Conservation (phyloP, 176 grass and related monocot species). For the Avena atlantica region DNA sequence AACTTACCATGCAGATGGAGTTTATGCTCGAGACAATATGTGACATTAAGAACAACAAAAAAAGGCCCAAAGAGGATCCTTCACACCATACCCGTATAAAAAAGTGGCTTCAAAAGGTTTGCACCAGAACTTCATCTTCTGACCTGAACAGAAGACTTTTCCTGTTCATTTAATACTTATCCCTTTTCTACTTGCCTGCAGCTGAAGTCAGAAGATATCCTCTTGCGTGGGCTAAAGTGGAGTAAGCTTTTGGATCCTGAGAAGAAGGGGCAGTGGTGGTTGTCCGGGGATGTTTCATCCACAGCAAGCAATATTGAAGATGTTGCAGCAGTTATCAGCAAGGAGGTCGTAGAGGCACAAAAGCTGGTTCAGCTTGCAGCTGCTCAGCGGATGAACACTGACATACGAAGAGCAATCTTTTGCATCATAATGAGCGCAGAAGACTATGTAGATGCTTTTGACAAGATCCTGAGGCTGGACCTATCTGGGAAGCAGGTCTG, state of each 20-base stretch:
- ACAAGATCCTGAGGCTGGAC: constrained; percentile 91
- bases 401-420: constrained; percentile 87
- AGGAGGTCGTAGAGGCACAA: constrained; percentile 73
- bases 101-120: constrained; percentile 97
- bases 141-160: constrained; percentile 25
- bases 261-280: constrained; percentile 99
- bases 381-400: constrained; percentile 93
- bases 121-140: not conserved
- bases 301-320: constrained; percentile 57
- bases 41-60: constrained; percentile 93
- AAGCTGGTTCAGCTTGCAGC: constrained; percentile 84
- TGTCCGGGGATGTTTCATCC: constrained; percentile 64
- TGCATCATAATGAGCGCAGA: constrained; percentile 94
- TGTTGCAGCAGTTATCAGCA: constrained; percentile 63
- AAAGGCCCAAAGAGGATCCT: constrained; percentile 79
- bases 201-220: constrained; percentile 72
- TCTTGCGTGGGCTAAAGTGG: constrained; percentile 85
- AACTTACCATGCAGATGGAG: constrained; percentile 73
- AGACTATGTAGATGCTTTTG: constrained; percentile 96
- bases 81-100: constrained; percentile 77
- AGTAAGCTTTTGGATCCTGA: constrained; percentile 78
- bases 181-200: constrained; percentile 42
- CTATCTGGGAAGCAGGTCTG: constrained; percentile 86
- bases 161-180: constrained; percentile 26
- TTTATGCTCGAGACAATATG: constrained; percentile 97